Base-by-base conservation (phyloP, 371 early-diverging fungal genomes). In the Enterocytospora artemiae region DNA sequence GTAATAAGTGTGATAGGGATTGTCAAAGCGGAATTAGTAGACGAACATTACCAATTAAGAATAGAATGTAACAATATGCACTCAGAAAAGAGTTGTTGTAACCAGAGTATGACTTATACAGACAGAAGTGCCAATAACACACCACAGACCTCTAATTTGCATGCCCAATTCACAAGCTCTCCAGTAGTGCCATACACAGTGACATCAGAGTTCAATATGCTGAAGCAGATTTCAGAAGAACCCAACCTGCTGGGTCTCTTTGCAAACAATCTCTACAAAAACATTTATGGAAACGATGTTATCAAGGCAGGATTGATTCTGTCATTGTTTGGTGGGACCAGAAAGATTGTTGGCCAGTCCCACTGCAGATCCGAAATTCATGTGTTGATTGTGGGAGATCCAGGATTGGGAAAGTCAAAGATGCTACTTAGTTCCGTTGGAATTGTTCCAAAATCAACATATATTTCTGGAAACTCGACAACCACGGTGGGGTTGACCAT, bases 401-500 rank as follows among this genome's bases (percentile, higher is more conserved):
- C 84, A 1, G 84, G 84, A 27, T 72, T 84, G 62, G 84, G 84
- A 18, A 84, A 84, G 55, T 81, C 82, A 55, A 83, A 81, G 72
- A 70, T 84, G 74, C 71, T 84, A 39, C 51, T 67, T 25, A 72
- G 71, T 1, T 78, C 84, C 9, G 79, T 73, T 20, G 61, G 69
- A 41, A 74, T 83, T 27, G 76, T 84, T 28, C 83, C 84, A 18
- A 77, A 83, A 36, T 82, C 81, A 39, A 81, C 80, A 41, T 84
- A 83, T 69, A 78, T 83, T 7, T 79, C 81, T 41, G 84, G 83
- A 4, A 82, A 77, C 48, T 81, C 83, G 30, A 83, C 85, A 1
- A 86, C 87, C 0, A 80, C 85, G 0, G 83, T 84, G 37, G 89
- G 88, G 3, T 75, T 89, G 52, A 88, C 88, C 0, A 87, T 88